A percentile compares a stretch with the other conserved stretches of the same genome.
Evolutionary conservation across 2,329 filamentous ascomycete species (phyloP).

Genomic region (Penicillium sp.): DNA sequence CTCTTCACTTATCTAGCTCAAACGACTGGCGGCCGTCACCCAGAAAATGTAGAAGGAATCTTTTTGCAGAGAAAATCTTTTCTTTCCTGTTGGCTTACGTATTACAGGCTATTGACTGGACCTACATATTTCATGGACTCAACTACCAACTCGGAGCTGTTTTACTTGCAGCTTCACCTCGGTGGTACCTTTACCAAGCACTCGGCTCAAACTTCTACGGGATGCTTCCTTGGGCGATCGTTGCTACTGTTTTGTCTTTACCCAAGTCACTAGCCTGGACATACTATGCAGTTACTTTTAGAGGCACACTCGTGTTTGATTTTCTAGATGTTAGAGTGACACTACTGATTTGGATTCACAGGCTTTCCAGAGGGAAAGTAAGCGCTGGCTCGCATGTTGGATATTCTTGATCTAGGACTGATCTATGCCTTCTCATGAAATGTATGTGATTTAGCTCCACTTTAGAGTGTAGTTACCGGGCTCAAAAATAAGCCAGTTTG

Average conservation of each 20-base stretch:
- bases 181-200: conserved; percentile 2
- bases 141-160: neutral
- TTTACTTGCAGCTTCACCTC: neutral
- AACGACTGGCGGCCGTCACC: neutral
- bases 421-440: too few relatives aligned
- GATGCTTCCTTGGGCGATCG: conserved; percentile 9
- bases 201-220: conserved; percentile 3
- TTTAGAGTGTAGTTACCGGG: too few relatives aligned
- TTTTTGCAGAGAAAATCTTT: neutral
- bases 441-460: too few relatives aligned
- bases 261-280: neutral
- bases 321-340: neutral
- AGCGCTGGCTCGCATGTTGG: neutral
- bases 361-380: neutral
- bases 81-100: neutral
- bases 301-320: conserved; percentile 2
- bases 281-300: conserved; percentile 5
- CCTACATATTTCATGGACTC: neutral
- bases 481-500: too few relatives aligned
- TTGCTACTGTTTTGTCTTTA: neutral
- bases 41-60: neutral
- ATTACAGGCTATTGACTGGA: neutral
- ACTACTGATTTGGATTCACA: neutral
- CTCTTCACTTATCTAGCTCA: too few relatives aligned
- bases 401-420: neutral